A percentile compares a stretch with the other conserved stretches of the same genome.
These are phyloP conservation scores for Boletus vinaceobasis DNA, from an alignment of 768 basidiomycete species.

Conservation along the genomic window DNA sequence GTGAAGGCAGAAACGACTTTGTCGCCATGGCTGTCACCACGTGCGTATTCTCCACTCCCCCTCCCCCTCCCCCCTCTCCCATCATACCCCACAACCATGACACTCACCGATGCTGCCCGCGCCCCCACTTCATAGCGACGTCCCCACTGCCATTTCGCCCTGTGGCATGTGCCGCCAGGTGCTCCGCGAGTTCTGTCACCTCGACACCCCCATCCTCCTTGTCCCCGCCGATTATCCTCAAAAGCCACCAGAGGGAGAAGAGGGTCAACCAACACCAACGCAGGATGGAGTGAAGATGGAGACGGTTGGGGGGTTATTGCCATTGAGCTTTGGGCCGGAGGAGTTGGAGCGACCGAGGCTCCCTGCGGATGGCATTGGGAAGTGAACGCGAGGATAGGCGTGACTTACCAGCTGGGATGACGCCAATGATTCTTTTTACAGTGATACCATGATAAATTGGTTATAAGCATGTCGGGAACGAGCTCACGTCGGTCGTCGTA, in stretches of 20 bases:
- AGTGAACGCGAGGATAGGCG: background rate
- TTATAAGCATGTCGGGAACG: no score
- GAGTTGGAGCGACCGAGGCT: constrained; percentile 54
- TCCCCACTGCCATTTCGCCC: constrained; percentile 66
- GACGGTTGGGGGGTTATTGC: constrained; percentile 71
- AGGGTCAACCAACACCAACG: background rate
- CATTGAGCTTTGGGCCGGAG: constrained; percentile 87
- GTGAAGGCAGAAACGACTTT: constrained; percentile 72
- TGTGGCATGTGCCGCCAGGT: constrained; percentile 96
- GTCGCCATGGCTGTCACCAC: constrained; percentile 75
- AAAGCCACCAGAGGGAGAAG: constrained; percentile 11
- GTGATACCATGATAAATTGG: no score
- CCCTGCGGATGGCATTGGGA: background rate
- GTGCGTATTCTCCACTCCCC: constrained; percentile 39
- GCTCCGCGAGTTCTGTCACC: constrained; percentile 78
- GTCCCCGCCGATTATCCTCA: constrained; percentile 63
- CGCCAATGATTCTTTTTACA: no score
- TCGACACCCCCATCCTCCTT: constrained; percentile 68
- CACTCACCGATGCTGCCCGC: background rate
- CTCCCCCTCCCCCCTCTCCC: background rate
- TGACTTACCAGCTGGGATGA: background rate
- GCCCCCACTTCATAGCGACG: constrained; percentile 50
- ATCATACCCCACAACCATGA: background rate
- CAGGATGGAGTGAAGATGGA: constrained; percentile 53
- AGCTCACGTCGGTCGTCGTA: no score